Evolutionary conservation across 2,329 filamentous ascomycete genomes (phyloP).

Genomic region (Aureobasidium pullulans): DNA sequence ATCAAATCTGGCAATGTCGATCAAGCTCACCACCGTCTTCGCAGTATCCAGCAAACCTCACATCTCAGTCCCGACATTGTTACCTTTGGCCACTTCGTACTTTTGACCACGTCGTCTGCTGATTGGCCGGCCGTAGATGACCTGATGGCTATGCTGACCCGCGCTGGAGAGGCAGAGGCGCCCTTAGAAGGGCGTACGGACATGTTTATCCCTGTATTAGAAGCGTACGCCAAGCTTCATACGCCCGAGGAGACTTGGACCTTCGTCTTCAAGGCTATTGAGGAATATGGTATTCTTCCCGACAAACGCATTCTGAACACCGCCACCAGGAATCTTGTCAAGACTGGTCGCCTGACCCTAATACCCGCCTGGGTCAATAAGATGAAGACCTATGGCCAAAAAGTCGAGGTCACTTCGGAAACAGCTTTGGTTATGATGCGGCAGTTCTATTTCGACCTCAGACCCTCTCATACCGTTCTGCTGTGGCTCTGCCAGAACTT

Average conservation of each 20-base stretch:
- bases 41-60: not conserved
- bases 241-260: constrained; percentile 20
- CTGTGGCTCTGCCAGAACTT: constrained; percentile 23
- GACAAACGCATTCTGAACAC: constrained; percentile 20
- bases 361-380: constrained; percentile 22
- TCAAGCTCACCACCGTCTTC: not conserved
- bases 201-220: constrained; percentile 6
- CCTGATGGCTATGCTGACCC: constrained; percentile 8
- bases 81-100: constrained; percentile 12
- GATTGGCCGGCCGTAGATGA: constrained; percentile 15
- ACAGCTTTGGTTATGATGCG: constrained; percentile 20
- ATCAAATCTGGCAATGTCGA: not conserved
- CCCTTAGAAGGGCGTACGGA: not conserved
- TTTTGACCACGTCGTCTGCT: constrained; percentile 13
- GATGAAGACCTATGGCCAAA: constrained; percentile 15
- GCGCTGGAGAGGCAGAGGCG: not conserved
- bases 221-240: constrained; percentile 17
- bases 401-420: constrained; percentile 16
- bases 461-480: constrained; percentile 23
- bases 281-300: constrained; percentile 19
- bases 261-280: constrained; percentile 21
- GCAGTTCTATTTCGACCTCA: constrained; percentile 21
- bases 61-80: not conserved
- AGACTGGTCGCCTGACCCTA: constrained; percentile 15
- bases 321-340: constrained; percentile 21